A percentile compares a stretch with the other conserved stretches of the same genome.
phyloP scores from a whole-genome alignment of 495 filamentous ascomycete species.

The Aspergillus hancockii region DNA sequence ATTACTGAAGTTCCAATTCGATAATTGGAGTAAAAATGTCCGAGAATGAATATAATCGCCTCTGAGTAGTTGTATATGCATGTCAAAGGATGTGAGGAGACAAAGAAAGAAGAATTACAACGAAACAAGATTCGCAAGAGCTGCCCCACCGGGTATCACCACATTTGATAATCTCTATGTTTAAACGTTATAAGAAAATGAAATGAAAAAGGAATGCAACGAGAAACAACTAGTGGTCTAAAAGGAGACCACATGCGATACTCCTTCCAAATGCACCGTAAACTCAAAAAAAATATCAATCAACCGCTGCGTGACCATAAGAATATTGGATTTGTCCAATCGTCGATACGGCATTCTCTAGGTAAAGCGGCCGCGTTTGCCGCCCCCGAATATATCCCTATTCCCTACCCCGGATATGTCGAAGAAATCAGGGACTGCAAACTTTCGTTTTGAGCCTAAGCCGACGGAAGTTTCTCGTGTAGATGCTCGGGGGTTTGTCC shows the following conservation, averaged over 20 bases:
- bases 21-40: not conserved
- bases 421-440: slow-evolving; percentile 78
- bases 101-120: slow-evolving; percentile 14
- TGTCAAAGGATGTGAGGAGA: slow-evolving; percentile 1
- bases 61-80: slow-evolving; percentile 1
- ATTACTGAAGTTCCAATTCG: not conserved
- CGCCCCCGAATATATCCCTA: slow-evolving; percentile 65
- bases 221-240: slow-evolving; percentile 18
- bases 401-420: slow-evolving; percentile 70
- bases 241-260: slow-evolving; percentile 36
- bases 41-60: not conserved
- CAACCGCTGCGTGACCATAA: slow-evolving; percentile 40
- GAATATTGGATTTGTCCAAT: slow-evolving; percentile 42
- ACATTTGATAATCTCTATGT: slow-evolving; percentile 42
- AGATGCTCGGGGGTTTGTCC: slow-evolving; percentile 43
- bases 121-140: slow-evolving; percentile 31
- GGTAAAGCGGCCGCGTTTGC: slow-evolving; percentile 71
- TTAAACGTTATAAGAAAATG: slow-evolving; percentile 21
- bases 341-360: slow-evolving; percentile 48
- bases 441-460: slow-evolving; percentile 75
- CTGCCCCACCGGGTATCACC: slow-evolving; percentile 46
- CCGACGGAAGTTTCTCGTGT: slow-evolving; percentile 45
- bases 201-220: slow-evolving; percentile 19
- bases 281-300: slow-evolving; percentile 21
- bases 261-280: slow-evolving; percentile 45